These are phyloP conservation scores for Malus fusca DNA, from an alignment of 306 rosid species.

Conservation along the genomic window DNA sequence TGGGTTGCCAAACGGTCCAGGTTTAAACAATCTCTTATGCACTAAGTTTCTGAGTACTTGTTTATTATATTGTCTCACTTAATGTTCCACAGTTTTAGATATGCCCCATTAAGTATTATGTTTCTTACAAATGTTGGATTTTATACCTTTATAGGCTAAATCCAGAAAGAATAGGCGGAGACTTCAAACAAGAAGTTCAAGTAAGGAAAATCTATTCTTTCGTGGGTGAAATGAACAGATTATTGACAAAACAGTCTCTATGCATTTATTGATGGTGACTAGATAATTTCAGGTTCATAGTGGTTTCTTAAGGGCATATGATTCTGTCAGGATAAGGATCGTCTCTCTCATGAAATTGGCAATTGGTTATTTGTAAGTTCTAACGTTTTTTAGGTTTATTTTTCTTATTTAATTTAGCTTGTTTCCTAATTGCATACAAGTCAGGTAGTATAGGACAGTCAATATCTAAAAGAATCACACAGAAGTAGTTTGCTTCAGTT, in stretches of 20 bases:
- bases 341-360: constrained; percentile 73
- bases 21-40: not conserved
- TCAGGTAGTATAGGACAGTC: not conserved
- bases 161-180: constrained; percentile 98
- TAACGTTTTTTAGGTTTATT: not conserved
- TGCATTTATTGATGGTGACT: constrained; percentile 14
- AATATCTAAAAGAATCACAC: not conserved
- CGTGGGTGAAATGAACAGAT: constrained; percentile 13
- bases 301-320: constrained; percentile 92
- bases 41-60: not conserved
- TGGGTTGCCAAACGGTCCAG: not conserved
- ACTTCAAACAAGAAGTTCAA: constrained; percentile 94
- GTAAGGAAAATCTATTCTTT: constrained; percentile 37
- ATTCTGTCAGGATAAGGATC: constrained; percentile 82
- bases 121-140: not conserved
- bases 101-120: constrained; percentile 1
- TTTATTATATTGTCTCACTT: not conserved
- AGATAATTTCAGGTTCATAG: constrained; percentile 77
- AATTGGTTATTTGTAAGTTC: constrained; percentile 62
- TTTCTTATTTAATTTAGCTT: not conserved
- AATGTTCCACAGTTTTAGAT: not conserved
- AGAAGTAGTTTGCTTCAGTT: not conserved
- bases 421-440: not conserved
- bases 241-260: constrained; percentile 1
- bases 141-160: constrained; percentile 51